Base-by-base conservation (phyloP, 768 basidiomycete species). In the Agaricus bisporus region DNA sequence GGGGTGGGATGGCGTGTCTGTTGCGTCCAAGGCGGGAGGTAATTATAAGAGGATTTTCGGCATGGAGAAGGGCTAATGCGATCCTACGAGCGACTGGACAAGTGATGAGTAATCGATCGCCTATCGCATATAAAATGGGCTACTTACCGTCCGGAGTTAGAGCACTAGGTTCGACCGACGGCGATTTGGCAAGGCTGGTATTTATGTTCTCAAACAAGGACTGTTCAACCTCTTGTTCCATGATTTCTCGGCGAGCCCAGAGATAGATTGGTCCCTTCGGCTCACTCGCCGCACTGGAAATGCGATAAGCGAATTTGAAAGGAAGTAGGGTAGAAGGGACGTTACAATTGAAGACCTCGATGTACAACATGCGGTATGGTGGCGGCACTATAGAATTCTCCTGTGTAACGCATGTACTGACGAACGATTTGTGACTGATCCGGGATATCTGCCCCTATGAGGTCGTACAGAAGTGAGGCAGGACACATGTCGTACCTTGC, bases 181-280 rank as follows among this genome's bases (percentile, higher is more conserved):
- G 78, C 82, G 83, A 85, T 56, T 58, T 38, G 61, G 64, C 51
- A 9, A 65, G 35, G 29, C 41, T 41, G 6, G 48, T 41, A 8
- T 41, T 52, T 0, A 67, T 48, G 2, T 65, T 56, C 18, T 69
- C 62, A n/a, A 80, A 56, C 1, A 65, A 53, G 4, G 65, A 57
- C 4, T 68, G 56, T 18, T 78, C 71, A 0, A 86, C 64, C 60
- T 84, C 80, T 62, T 85, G 76, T 59, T 88, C 86, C 73, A 82
- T 81, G 0, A 77, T 74, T 61, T 88, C 87, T n/a, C 87, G 74
- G 14, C 83, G 74, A 11, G 78, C 84, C 82, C 84, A 88, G 7
- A 87, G 70, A 63, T 89, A 88, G 1, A 85, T 84, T 0, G 87
- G 87, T 0, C 87, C 86, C 61, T 78, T 82, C 0, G 87, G 87